A percentile compares a stretch with the other conserved stretches of the same genome.
Conservation (phyloP, 495 filamentous ascomycete species). For the Podospora tetraspora region DNA sequence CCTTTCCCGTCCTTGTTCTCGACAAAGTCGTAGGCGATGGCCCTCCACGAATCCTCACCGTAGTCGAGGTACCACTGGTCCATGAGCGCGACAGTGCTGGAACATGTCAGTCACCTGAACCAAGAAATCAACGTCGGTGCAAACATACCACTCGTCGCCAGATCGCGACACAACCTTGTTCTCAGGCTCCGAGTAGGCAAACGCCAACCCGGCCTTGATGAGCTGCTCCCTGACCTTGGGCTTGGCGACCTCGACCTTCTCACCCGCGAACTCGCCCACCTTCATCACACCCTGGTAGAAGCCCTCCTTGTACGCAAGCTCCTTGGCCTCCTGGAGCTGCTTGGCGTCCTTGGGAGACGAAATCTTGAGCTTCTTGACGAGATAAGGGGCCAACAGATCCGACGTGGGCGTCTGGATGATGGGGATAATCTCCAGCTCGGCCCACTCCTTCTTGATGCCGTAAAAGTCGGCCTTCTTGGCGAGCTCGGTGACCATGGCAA, state of each 20-base stretch:
- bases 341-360: constrained; percentile 90
- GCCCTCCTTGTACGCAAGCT: constrained; percentile 93
- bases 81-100: constrained; percentile 81
- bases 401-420: constrained; percentile 90
- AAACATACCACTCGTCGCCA: constrained; percentile 57
- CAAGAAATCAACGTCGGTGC: too few species aligned
- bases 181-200: constrained; percentile 90
- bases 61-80: constrained; percentile 99
- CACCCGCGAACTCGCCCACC: constrained; percentile 81
- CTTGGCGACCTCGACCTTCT: constrained; percentile 80
- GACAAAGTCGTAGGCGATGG: constrained; percentile 67
- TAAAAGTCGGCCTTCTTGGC: constrained; percentile 98
- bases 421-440: constrained; percentile 75
- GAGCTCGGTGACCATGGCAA: constrained; percentile 79
- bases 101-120: background rate
- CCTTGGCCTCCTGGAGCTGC: constrained; percentile 88
- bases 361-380: constrained; percentile 94
- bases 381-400: constrained; percentile 70
- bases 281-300: constrained; percentile 94
- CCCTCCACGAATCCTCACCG: constrained; percentile 73
- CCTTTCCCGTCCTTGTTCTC: constrained; percentile 54
- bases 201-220: constrained; percentile 72
- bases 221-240: constrained; percentile 76
- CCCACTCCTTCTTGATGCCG: constrained; percentile 95
- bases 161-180: constrained; percentile 78